phyloP scores from a whole-genome alignment of 495 filamentous ascomycete genomes.

The Trichoderma virens region DNA sequence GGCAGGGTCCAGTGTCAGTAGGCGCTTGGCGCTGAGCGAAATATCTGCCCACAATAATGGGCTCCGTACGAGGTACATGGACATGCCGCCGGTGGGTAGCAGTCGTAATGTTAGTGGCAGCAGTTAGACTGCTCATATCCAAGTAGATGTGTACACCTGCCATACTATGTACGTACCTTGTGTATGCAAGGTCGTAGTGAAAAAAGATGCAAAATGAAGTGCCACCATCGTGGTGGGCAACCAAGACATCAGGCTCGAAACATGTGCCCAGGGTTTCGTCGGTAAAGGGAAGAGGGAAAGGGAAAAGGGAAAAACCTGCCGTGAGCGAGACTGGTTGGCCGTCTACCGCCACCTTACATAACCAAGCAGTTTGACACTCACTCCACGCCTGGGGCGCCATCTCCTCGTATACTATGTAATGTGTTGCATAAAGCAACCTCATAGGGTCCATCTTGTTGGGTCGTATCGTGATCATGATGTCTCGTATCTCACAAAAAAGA shows the following conservation, averaged over 20 bases:
- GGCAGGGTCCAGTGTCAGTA: conserved; percentile 6
- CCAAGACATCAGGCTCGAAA: not conserved
- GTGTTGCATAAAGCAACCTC: not conserved
- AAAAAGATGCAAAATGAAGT: not conserved
- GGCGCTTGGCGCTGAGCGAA: conserved; percentile 8
- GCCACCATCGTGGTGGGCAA: not conserved
- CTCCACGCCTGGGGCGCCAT: not conserved
- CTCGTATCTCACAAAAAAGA: not conserved
- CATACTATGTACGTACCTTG: not conserved
- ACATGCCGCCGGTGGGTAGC: not conserved
- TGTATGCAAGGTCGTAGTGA: not conserved
- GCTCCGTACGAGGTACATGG: not conserved
- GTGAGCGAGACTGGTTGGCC: not conserved
- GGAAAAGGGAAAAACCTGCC: not conserved
- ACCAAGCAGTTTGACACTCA: not conserved
- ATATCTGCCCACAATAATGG: not conserved
- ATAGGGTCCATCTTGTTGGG: not conserved
- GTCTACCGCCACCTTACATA: not conserved
- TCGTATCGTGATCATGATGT: not conserved
- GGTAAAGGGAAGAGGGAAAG: no score
- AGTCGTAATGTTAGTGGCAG: not conserved
- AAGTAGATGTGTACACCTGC: not conserved
- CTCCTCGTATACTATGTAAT: not conserved
- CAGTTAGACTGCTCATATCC: no score
- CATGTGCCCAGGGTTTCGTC: not conserved